phyloP scores from a whole-genome alignment of 148 eudicot genomes.

The Fallopia convolvulus region DNA sequence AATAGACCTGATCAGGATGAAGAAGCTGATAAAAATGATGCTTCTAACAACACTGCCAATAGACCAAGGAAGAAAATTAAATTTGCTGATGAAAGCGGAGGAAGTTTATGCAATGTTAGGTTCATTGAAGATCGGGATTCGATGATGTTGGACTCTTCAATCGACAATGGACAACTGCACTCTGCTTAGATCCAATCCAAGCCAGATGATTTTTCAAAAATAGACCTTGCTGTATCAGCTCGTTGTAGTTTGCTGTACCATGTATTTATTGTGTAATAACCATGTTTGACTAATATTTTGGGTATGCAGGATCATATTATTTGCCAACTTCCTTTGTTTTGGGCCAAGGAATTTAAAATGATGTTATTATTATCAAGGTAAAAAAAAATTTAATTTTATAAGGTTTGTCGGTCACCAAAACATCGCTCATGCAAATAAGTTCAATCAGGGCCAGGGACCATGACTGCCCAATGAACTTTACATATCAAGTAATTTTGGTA shows the following conservation, averaged over 20 bases:
- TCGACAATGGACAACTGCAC: conserved; percentile 8
- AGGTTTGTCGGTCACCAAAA: too few relatives aligned
- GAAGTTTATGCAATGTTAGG: conserved; percentile 64
- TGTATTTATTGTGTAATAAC: not conserved
- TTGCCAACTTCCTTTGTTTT: too few relatives aligned
- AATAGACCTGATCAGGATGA: conserved; percentile 29
- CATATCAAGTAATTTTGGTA: too few relatives aligned
- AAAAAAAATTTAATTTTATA: too few relatives aligned
- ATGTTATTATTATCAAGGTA: too few relatives aligned
- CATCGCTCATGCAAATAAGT: too few relatives aligned
- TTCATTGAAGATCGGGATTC: conserved; percentile 29
- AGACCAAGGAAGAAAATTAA: conserved; percentile 42
- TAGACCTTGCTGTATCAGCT: not conserved
- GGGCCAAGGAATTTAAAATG: too few relatives aligned
- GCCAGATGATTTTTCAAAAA: not conserved
- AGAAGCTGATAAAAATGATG: not conserved
- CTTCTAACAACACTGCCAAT: not conserved
- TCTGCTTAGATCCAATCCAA: conserved; percentile 10
- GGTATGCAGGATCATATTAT: not conserved
- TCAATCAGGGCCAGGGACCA: too few relatives aligned
- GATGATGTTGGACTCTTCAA: conserved; percentile 15
- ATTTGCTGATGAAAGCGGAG: conserved; percentile 95
- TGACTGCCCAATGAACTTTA: too few relatives aligned
- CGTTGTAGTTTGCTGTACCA: too few relatives aligned
- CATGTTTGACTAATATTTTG: not conserved